Base-by-base conservation (phyloP, 768 basidiomycete genomes). In the Serendipita indica region DNA sequence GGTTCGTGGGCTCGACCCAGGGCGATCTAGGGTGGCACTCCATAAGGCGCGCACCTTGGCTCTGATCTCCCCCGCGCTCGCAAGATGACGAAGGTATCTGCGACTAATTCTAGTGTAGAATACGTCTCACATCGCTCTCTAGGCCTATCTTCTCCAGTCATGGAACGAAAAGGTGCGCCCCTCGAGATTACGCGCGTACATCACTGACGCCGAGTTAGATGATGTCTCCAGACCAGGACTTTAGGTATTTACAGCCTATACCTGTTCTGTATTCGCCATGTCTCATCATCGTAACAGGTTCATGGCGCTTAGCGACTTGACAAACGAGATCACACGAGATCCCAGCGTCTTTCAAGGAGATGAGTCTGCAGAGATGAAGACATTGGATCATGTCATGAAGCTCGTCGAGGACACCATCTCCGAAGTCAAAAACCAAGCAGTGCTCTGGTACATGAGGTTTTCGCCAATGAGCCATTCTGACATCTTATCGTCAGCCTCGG, bases 351-450 rank as follows among this genome's bases (percentile, higher is more conserved):
- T 92, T 69, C 72, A 80, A 10, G 82, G 89, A 58, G 94, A 99
- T 67, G 93, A 97, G 68, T 65, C 75, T 3, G 79, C 84, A 32
- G 96, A 99, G 74, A 81, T 75, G 68, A 87, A 86, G 68, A 82
- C 94, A 56, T 76, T 94, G 46, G 80, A 79, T 39, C 82, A 86
- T 68, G 91, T 98, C 1, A 75, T 97, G 39, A 75, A 80, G 33
- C 78, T 97, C 18, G 84, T 97, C 3, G 86, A 89, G 67, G 96
- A 99, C 72, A 86, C 84, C 71, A 97, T 93, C 64, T 91, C 91
- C 5, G 96, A 99, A 74, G 96, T 98, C 63, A 98, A 98, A 76
- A 96, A 96, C 67, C 86, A 89, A 69, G 90, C 91, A 1, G 94
- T 96, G 10, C 91, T 93, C 74, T 93, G 91, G 94, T 88, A 64